Conservation (phyloP, 1,284 basidiomycete genomes). For the Pholiota adiposa region DNA sequence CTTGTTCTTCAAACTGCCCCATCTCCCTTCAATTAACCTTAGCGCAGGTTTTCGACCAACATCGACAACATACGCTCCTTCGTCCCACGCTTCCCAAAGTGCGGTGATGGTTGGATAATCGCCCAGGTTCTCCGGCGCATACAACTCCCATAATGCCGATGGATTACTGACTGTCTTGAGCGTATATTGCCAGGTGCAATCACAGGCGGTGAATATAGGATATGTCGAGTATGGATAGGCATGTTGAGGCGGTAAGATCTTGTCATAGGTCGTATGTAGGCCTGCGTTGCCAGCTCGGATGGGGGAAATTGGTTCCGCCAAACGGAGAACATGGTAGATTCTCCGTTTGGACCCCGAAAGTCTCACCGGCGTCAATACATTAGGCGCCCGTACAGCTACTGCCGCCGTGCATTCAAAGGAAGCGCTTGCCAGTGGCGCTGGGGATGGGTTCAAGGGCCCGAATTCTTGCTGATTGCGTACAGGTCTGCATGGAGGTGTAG, state of each 20-base stretch:
- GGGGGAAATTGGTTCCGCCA: too few species aligned
- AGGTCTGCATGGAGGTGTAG: too few species aligned
- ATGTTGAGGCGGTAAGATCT: slow-evolving; percentile 6
- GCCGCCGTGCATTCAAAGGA: too few species aligned
- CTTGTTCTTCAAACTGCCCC: slow-evolving; percentile 11
- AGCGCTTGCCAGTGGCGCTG: too few species aligned
- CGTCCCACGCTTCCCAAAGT: too few species aligned
- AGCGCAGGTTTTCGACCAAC: slow-evolving; percentile 10
- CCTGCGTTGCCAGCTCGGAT: background rate
- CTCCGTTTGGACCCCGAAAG: too few species aligned
- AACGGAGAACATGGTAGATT: too few species aligned
- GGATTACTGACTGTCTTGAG: slow-evolving; percentile 7
- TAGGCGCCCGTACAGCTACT: too few species aligned
- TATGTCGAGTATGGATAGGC: background rate
- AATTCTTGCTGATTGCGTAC: too few species aligned
- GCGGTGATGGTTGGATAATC: slow-evolving; percentile 7
- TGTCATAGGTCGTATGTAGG: slow-evolving; percentile 7
- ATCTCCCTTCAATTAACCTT: slow-evolving; percentile 9
- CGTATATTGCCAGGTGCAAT: slow-evolving; percentile 3
- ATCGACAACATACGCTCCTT: slow-evolving; percentile 9
- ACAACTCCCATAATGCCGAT: slow-evolving; percentile 6
- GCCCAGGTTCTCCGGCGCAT: slow-evolving; percentile 11
- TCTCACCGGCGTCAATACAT: too few species aligned
- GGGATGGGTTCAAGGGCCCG: too few species aligned
- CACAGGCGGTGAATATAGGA: background rate